Conservation (phyloP, 768 basidiomycete species). For the Candolleomyces eurysporus region DNA sequence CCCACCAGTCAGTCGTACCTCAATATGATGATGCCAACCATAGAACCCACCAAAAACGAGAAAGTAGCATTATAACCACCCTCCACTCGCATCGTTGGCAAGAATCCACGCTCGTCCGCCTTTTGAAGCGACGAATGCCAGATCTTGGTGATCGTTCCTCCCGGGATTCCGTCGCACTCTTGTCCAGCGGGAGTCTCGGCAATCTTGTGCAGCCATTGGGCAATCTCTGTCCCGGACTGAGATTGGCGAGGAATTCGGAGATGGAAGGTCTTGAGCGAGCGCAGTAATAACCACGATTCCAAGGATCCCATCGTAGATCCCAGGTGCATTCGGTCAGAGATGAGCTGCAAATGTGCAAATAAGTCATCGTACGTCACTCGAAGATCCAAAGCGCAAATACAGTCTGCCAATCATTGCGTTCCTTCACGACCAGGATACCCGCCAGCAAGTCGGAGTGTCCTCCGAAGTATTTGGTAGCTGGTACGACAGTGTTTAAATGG, state of each 20-base stretch:
- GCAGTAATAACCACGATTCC: slow-evolving; percentile 81
- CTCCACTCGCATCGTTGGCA: slow-evolving; percentile 65
- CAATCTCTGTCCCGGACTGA: slow-evolving; percentile 67
- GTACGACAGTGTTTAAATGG: neutral
- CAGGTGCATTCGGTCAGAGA: slow-evolving; percentile 58
- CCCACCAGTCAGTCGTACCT: too few relatives aligned
- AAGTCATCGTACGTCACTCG: neutral
- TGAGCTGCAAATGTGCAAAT: slow-evolving; percentile 41
- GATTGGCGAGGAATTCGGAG: slow-evolving; percentile 80
- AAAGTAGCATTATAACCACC: slow-evolving; percentile 81
- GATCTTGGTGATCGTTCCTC: slow-evolving; percentile 62
- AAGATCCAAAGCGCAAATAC: slow-evolving; percentile 32
- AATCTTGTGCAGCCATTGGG: slow-evolving; percentile 66
- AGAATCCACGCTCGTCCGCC: slow-evolving; percentile 57
- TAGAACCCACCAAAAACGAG: slow-evolving; percentile 51
- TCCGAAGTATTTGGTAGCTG: slow-evolving; percentile 83
- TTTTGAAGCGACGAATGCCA: slow-evolving; percentile 79
- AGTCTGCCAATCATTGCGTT: slow-evolving; percentile 58
- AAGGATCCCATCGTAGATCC: slow-evolving; percentile 74
- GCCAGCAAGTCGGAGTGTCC: slow-evolving; percentile 83
- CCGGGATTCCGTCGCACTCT: slow-evolving; percentile 64
- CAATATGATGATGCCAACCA: neutral
- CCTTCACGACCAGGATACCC: slow-evolving; percentile 74
- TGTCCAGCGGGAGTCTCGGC: slow-evolving; percentile 44
- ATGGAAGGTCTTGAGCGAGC: slow-evolving; percentile 81